Evolutionary conservation across 441 rosid genomes (phyloP).

Genomic region (Populus tomentosa): DNA sequence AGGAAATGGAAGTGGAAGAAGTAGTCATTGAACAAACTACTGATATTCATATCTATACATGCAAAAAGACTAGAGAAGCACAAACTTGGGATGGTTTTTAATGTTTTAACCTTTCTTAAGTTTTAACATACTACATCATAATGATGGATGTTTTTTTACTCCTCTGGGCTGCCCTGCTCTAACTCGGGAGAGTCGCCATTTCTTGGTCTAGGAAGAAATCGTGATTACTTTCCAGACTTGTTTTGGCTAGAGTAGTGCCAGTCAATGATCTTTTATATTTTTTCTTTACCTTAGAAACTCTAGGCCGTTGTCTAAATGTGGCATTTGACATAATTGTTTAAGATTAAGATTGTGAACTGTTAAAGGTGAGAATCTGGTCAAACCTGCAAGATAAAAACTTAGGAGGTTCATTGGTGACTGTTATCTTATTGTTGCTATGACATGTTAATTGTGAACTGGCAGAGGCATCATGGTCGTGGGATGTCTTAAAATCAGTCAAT

Average conservation of each 20-base stretch:
- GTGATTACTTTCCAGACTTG: neutral
- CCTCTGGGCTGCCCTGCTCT: neutral
- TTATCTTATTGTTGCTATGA: neutral
- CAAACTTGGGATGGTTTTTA: neutral
- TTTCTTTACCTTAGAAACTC: neutral
- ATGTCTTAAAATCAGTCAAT: neutral
- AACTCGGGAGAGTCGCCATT: neutral
- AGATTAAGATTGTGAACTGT: neutral
- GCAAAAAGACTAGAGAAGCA: neutral
- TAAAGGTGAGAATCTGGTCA: neutral
- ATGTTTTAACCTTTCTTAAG: neutral
- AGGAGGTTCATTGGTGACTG: neutral
- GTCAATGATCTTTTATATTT: neutral
- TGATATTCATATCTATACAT: neutral
- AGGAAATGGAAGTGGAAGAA: neutral
- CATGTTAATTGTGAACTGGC: neutral
- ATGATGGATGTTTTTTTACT: neutral
- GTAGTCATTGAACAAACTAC: neutral
- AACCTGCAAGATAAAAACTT: neutral
- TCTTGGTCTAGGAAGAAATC: neutral
- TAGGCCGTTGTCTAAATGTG: neutral
- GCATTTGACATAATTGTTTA: neutral
- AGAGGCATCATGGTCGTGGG: neutral
- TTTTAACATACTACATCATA: neutral
- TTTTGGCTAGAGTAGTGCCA: neutral